Base-by-base conservation (phyloP, 257 asterid species). In the Solanum etuberosum region DNA sequence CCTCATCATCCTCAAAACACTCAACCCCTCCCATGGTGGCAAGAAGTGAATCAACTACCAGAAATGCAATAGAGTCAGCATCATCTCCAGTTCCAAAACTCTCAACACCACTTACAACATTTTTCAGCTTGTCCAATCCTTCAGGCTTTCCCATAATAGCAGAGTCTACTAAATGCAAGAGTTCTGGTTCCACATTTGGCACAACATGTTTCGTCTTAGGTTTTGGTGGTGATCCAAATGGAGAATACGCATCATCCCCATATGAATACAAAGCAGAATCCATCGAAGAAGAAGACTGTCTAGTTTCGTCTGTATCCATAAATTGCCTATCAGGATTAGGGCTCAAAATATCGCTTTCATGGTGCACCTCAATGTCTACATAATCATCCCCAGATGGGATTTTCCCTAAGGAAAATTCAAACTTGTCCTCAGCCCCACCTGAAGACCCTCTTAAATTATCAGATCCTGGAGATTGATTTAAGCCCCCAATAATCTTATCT, bases 21-120 rank as follows among this genome's bases (percentile, higher is more conserved):
- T 97, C 99, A 46, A 97, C 99, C 81, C 99, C 99, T 88, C 99
- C 99, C 99, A 97, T 97, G 13, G 99, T 97, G 74, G 97, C 98
- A 90, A 97, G 98, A 92, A 97, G 98, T 5, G 99, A 97, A 90
- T 97, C 99, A 88, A 95, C 95, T 23, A 97, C 97, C 93, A 94
- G 90, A 90, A 91, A 93, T 87, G 98, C 93, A 91, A 94, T 89
- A 76, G 94, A 78, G 29, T 94, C 98, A 78, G 98, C 93, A 48
- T 97, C 98, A 61, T 90, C 93, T 14, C 92, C 97, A 86, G 89
- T 92, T 80, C 94, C 99, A 92, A 95, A 95, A 87, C 91, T 91
- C 92, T 95, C 96, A 89, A 92, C 93, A 84, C 98, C 99, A 90
- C 97, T 93, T 86, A 95, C 97, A 86, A 94, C 91, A 90, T 94